Base-by-base conservation (phyloP, 1,284 basidiomycete species). In the Caloboletus firmus region DNA sequence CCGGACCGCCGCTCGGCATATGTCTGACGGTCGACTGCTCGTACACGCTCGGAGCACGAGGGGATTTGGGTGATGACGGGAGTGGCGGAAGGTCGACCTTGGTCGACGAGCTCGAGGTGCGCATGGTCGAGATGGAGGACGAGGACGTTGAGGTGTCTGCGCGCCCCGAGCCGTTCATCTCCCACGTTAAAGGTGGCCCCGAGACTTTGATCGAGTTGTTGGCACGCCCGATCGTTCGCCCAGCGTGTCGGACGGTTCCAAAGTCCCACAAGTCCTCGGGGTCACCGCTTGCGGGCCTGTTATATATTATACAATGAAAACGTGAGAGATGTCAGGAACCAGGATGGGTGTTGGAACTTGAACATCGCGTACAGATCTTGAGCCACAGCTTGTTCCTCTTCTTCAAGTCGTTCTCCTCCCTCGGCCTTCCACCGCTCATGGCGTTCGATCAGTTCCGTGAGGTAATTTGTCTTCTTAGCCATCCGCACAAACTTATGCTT, bases 401-500 rank as follows among this genome's bases (percentile, higher is more conserved):
- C 90, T 49, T 89, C 87, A 8, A 78, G 73, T 46, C 85, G 80
- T 39, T 84, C 87, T 13, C 91, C 92, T n/a, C 90, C 93, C 68
- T 93, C 93, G n/a, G 85, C 85, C 70, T 83, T 90, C 94, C 94
- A 99, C 60, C 92, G 81, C 65, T 98, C 94, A 61, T 94, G 89
- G 34, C 95, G 82, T 62, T 98, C 95, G 62, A 98, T 96, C 45
- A 99, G 79, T 69, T 98, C 96, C 1, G 95, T 97, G 56, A 98
- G 78, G 66, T 96, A 97, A 62, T 75, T 91, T 5, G 94, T 90
- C 78, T 96, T 97, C 77, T 94, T 94, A 12, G 96, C 95, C 76
- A 91, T 88, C 57, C 89, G 84, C 61, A 99, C 87, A 68, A 98
- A 99, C 66, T 95, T 95, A 74, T 99, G 96, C 69, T 95, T 97